A percentile compares a stretch with the other conserved stretches of the same genome.
These are phyloP conservation scores for Balamuthia mandrillaris DNA, from an alignment of 208 protist species.

Conservation along the genomic window DNA sequence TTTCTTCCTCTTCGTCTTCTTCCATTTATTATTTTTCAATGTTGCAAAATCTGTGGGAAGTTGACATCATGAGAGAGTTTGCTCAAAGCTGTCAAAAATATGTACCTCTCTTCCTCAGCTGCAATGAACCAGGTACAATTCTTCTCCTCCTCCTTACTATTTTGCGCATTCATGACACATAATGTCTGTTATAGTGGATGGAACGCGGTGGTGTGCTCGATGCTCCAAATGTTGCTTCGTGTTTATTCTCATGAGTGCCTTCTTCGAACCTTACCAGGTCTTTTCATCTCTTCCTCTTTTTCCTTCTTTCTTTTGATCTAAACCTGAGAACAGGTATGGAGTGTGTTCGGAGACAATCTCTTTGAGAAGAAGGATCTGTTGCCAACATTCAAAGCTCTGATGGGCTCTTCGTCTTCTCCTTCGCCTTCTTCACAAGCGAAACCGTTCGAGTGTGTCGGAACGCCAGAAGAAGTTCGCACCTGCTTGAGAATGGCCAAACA, in stretches of 20 bases:
- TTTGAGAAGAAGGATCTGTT: neutral
- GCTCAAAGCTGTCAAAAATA: neutral
- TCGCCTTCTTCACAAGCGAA: neutral
- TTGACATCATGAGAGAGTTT: neutral
- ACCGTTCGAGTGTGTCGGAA: conserved; percentile 5
- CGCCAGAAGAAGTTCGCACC: neutral
- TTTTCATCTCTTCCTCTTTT: no score
- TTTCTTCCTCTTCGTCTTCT: no score
- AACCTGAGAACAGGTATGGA: no score
- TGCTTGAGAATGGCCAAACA: neutral
- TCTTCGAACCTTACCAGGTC: neutral
- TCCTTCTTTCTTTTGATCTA: no score
- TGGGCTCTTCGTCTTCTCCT: neutral
- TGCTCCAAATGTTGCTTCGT: conserved; percentile 22
- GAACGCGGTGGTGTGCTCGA: neutral
- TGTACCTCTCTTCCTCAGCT: conserved; percentile 3
- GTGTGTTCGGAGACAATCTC: conserved; percentile 5
- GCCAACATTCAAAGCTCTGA: neutral
- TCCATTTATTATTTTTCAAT: conserved; percentile 1
- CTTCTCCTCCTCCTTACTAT: neutral
- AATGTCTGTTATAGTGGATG: neutral
- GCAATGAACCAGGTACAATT: neutral
- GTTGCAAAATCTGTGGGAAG: neutral
- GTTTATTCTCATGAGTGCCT: neutral
- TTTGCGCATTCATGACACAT: neutral